Conservation (phyloP, 805 yeast species). For the Brettanomyces anomalus region DNA sequence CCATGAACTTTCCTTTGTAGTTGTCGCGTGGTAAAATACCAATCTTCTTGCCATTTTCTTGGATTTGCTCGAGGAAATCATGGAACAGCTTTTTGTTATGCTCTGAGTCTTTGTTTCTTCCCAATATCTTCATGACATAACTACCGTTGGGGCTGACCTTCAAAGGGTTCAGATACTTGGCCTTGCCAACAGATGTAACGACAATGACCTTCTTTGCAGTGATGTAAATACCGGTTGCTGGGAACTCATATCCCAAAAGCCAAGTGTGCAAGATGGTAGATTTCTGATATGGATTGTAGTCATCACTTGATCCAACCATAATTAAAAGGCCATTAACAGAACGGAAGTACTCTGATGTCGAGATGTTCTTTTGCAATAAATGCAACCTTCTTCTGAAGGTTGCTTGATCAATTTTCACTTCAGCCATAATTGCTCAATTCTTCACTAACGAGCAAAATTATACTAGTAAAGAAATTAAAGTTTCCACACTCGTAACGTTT, state of each 20-base stretch:
- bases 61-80: slow-evolving; percentile 42
- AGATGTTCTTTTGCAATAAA: slow-evolving; percentile 27
- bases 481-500: too few species aligned
- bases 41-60: slow-evolving; percentile 36
- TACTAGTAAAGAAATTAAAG: background rate
- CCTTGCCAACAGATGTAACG: slow-evolving; percentile 77
- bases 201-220: slow-evolving; percentile 51
- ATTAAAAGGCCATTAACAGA: slow-evolving; percentile 47
- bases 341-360: slow-evolving; percentile 26
- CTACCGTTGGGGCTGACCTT: slow-evolving; percentile 30
- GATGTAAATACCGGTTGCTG: slow-evolving; percentile 73
- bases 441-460: background rate
- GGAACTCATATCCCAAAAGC: slow-evolving; percentile 91
- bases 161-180: slow-evolving; percentile 63
- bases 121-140: slow-evolving; percentile 40
- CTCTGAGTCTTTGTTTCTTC: slow-evolving; percentile 73
- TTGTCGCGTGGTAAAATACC: slow-evolving; percentile 72
- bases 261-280: slow-evolving; percentile 82
- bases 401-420: slow-evolving; percentile 44
- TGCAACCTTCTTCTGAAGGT: slow-evolving; percentile 48
- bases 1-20: slow-evolving; percentile 75
- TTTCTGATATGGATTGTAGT: slow-evolving; percentile 82
- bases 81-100: slow-evolving; percentile 62
- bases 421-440: slow-evolving; percentile 35
- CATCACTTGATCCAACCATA: slow-evolving; percentile 78